Evolutionary conservation across 2,329 filamentous ascomycete genomes (phyloP).

Genomic region (Fusarium mexicanum): DNA sequence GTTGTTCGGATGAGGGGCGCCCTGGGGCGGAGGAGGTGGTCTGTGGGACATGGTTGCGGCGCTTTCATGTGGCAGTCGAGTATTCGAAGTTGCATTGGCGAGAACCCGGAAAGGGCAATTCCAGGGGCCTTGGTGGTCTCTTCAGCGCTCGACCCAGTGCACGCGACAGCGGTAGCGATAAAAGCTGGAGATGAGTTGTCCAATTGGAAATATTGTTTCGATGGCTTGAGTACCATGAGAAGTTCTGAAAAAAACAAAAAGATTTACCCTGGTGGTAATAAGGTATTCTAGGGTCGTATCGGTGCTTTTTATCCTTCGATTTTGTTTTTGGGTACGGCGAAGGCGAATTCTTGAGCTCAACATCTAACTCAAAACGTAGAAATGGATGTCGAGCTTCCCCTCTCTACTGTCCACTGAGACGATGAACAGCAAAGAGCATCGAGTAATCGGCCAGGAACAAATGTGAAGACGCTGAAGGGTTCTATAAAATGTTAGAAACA

Average conservation of each 20-base stretch:
- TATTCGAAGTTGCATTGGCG: constrained; percentile 43
- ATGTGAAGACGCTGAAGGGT: neutral
- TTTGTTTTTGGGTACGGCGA: neutral
- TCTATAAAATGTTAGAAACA: neutral
- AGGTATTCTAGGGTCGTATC: neutral
- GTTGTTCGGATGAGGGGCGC: constrained; percentile 31
- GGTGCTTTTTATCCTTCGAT: constrained; percentile 3
- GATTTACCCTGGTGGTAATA: neutral
- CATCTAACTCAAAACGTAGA: neutral
- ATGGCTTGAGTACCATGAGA: constrained; percentile 4
- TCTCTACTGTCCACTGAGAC: neutral
- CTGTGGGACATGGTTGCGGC: constrained; percentile 49
- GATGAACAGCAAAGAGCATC: neutral
- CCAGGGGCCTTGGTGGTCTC: constrained; percentile 8
- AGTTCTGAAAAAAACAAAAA: neutral
- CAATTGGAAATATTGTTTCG: constrained; percentile 7
- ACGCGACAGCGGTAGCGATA: neutral
- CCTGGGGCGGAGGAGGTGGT: constrained; percentile 46
- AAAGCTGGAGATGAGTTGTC: neutral
- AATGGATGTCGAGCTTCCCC: neutral
- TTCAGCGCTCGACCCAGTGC: constrained; percentile 18
- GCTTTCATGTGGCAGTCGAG: constrained; percentile 37
- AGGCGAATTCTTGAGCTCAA: neutral
- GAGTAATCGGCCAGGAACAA: neutral
- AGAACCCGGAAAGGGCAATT: constrained; percentile 21